Evolutionary conservation across 1,284 basidiomycete genomes (phyloP), one percentile per base, ranked within the genome.

Genomic region (Ganoderma lucidum): DNA sequence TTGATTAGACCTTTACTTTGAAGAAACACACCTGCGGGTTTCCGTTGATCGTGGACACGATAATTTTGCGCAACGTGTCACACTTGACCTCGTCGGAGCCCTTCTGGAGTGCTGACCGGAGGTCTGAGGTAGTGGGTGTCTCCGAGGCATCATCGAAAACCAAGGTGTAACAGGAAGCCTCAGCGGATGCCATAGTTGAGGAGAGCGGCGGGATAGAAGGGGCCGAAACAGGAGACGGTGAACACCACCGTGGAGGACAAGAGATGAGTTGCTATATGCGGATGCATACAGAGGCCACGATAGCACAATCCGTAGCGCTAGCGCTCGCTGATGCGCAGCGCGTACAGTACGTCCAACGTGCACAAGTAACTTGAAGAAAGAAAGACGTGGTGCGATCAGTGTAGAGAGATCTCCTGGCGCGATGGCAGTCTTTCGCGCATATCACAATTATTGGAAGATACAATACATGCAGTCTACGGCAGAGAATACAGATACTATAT

Each of bases 31-130:
- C 93, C 84, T 93, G 91, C 74, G 93, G 88, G 80, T 96, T 96
- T 41, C 97, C 97, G 85, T 98, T 99, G 81, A 98, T 93, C 61
- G 97, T 99, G 59, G 95, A 92, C 70, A 97, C 89, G 76, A 99
- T 95, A 83, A 99, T 98, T 83, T 92, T 93, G 79, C 96, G 90
- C 85, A 99, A 91, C 77, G 97, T 96, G 83, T 99, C 97, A 78
- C 98, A 85, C 86, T 99, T 99, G 84, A 96, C 92, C 76, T 99
- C 97, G 82, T 99, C 97, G n/a, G 93, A 90, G 70, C 96, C 97
- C 83, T 98, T 98, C 84, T 99, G 95, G 64, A 99, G 87, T 58
- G 91, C 90, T 72, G 90, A 88, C 70, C 96, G 89, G 67, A 99
- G 88, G 76, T 99, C 97, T 75, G 92, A 87, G 1, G 88, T 87